Percentiles rank a stretch among this genome's conserved stretches.
phyloP scores from a whole-genome alignment of 2,329 filamentous ascomycete species.

The Diaporthe destruens region DNA sequence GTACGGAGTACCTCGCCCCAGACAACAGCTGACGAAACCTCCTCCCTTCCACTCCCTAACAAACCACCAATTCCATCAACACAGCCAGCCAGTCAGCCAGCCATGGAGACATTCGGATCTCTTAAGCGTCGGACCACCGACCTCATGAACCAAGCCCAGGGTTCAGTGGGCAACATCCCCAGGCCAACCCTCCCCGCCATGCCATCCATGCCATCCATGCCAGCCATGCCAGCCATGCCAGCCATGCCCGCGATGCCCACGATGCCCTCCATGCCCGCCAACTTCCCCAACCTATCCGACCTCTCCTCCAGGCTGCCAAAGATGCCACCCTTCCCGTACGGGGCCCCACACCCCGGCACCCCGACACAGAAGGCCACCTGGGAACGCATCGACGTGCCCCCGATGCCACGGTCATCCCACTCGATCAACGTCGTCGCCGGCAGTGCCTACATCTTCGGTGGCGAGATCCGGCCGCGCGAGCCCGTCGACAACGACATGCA shows the following conservation, averaged over 20 bases:
- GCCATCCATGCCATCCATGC: constrained; percentile 45
- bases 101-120: constrained; percentile 37
- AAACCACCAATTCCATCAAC: constrained; percentile 11
- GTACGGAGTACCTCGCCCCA: neutral
- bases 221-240: constrained; percentile 46
- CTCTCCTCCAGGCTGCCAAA: constrained; percentile 45
- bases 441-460: constrained; percentile 78
- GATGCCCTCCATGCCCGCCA: constrained; percentile 40
- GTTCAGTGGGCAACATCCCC: constrained; percentile 35
- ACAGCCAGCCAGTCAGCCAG: neutral
- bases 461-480: constrained; percentile 73
- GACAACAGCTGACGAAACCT: neutral
- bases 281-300: constrained; percentile 44
- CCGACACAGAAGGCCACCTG: constrained; percentile 68
- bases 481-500: constrained; percentile 81
- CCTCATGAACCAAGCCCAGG: constrained; percentile 34
- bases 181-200: constrained; percentile 42
- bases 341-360: constrained; percentile 38
- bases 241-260: constrained; percentile 43
- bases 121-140: constrained; percentile 40
- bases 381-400: constrained; percentile 67
- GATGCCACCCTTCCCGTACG: constrained; percentile 43
- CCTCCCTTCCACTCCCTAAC: neutral
- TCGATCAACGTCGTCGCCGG: constrained; percentile 71
- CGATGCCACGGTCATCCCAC: constrained; percentile 80